These are phyloP conservation scores for Pythium dissimile DNA, from an alignment of 352 stramenopile species.

Conservation along the genomic window DNA sequence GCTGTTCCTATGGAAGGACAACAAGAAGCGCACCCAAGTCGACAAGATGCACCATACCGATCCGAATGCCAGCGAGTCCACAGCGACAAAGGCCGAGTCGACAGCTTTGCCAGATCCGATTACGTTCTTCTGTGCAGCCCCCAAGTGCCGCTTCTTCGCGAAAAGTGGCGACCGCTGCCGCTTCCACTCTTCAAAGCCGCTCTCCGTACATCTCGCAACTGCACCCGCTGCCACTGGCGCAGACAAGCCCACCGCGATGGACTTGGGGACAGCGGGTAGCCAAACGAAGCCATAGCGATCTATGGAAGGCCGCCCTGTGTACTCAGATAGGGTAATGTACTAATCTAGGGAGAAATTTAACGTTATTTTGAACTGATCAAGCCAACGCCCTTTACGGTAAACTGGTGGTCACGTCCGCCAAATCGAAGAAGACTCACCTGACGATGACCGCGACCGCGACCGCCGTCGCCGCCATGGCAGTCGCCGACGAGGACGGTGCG, in stretches of 20 bases:
- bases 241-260: no score
- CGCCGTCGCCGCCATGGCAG: background rate
- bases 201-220: background rate
- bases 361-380: slow-evolving; percentile 25
- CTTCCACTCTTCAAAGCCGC: slow-evolving; percentile 42
- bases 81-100: no score
- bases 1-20: slow-evolving; percentile 62
- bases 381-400: slow-evolving; percentile 9
- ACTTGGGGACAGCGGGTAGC: no score
- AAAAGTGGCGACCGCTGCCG: slow-evolving; percentile 60
- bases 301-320: no score
- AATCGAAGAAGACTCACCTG: no score
- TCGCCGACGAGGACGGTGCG: slow-evolving; percentile 19
- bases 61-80: no score
- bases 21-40: slow-evolving; percentile 38
- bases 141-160: slow-evolving; percentile 47
- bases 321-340: no score
- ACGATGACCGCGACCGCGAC: slow-evolving; percentile 1
- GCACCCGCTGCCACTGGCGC: background rate
- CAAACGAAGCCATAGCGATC: background rate
- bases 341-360: slow-evolving; percentile 23
- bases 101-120: slow-evolving; percentile 31
- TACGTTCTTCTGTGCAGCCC: slow-evolving; percentile 40
- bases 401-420: background rate
- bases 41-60: slow-evolving; percentile 29